Conservation (phyloP, 192 early-diverging fungal genomes). For the Rhizophlyctis rosea region DNA sequence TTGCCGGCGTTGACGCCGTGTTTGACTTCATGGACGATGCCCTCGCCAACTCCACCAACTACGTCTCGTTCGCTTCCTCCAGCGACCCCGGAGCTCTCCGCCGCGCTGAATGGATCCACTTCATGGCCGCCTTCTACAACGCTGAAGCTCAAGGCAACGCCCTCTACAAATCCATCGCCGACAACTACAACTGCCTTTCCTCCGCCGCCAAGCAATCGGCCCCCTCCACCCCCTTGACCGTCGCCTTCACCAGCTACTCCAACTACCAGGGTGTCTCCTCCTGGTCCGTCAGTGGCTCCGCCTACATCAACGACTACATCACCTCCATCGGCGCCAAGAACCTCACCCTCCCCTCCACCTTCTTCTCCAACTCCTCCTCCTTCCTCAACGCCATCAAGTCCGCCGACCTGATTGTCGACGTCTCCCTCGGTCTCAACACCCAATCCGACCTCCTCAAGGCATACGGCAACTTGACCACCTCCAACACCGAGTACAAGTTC, state of each 20-base stretch:
- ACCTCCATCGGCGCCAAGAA: slow-evolving; percentile 15
- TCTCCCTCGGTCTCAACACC: slow-evolving; percentile 17
- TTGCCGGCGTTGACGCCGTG: background rate
- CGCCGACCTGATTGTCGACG: slow-evolving; percentile 37
- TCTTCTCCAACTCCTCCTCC: slow-evolving; percentile 17
- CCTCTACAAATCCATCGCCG: slow-evolving; percentile 40
- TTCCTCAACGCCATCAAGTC: slow-evolving; percentile 15
- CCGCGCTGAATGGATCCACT: slow-evolving; percentile 59
- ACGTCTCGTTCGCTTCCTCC: slow-evolving; percentile 28
- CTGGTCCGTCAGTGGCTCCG: slow-evolving; percentile 36
- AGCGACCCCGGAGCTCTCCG: slow-evolving; percentile 14
- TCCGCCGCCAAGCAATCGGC: slow-evolving; percentile 18
- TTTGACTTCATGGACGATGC: slow-evolving; percentile 1
- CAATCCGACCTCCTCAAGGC: slow-evolving; percentile 16
- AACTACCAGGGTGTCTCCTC: slow-evolving; percentile 28
- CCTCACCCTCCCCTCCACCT: slow-evolving; percentile 2
- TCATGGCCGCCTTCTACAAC: slow-evolving; percentile 67
- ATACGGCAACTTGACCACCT: slow-evolving; percentile 19
- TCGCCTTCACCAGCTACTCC: slow-evolving; percentile 12
- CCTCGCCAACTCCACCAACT: slow-evolving; percentile 26
- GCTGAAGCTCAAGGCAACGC: slow-evolving; percentile 49
- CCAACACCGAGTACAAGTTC: slow-evolving; percentile 28
- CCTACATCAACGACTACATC: slow-evolving; percentile 51
- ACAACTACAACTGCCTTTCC: slow-evolving; percentile 57
- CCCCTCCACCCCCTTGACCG: slow-evolving; percentile 7